Conservation (phyloP, 108 stramenopile species). For the Skeletonema costatum region DNA sequence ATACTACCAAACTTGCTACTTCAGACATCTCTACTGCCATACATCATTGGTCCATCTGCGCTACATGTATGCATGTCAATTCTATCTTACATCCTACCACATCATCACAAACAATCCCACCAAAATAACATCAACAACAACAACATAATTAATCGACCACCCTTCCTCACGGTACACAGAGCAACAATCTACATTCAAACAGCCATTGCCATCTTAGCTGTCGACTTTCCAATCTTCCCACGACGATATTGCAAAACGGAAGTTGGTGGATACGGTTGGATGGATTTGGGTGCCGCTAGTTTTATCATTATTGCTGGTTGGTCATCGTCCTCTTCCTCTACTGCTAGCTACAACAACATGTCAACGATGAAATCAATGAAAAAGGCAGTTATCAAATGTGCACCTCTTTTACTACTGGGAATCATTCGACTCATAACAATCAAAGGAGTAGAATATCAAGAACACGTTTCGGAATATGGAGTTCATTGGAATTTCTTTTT, state of each 20-base stretch:
- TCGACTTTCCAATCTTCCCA: constrained; percentile 93
- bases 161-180: constrained; percentile 71
- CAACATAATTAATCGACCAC: constrained; percentile 22
- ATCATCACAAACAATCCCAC: not conserved
- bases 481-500: constrained; percentile 99
- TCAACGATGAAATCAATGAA: not conserved
- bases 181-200: constrained; percentile 77
- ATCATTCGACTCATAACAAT: constrained; percentile 68
- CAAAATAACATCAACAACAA: not conserved
- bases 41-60: constrained; percentile 53
- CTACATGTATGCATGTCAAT: constrained; percentile 36
- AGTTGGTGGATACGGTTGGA: constrained; percentile 85
- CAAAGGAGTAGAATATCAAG: constrained; percentile 90
- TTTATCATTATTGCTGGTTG: constrained; percentile 88
- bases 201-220: constrained; percentile 90
- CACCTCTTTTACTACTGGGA: constrained; percentile 71
- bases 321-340: constrained; percentile 29
- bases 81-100: not conserved
- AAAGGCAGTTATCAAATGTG: constrained; percentile 44
- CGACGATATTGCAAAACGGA: constrained; percentile 95
- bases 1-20: constrained; percentile 62
- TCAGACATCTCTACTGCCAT: constrained; percentile 73
- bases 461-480: constrained; percentile 97
- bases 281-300: constrained; percentile 96
- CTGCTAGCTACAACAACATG: not conserved